These are phyloP conservation scores for Podaxis pistillaris DNA, from an alignment of 768 basidiomycete species.

Conservation along the genomic window DNA sequence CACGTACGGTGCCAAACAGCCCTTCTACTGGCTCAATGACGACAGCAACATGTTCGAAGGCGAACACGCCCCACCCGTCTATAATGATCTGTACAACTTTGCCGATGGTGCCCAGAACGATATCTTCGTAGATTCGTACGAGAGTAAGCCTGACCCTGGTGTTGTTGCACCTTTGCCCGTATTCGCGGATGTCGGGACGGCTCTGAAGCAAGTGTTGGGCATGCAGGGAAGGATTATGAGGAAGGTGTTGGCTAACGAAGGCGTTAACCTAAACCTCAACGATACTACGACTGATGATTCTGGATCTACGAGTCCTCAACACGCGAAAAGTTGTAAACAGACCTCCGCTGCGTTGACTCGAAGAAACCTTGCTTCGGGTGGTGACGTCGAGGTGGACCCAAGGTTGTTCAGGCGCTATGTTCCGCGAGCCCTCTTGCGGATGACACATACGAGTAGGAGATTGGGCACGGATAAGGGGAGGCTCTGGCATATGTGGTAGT, in stretches of 20 bases:
- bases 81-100: conserved; percentile 72
- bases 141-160: conserved; percentile 40
- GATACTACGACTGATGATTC: neutral
- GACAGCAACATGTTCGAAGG: conserved; percentile 71
- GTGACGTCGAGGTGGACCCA: neutral
- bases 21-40: conserved; percentile 67
- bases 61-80: conserved; percentile 57
- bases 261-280: neutral
- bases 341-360: neutral
- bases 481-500: conserved; percentile 14
- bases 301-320: neutral
- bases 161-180: conserved; percentile 38
- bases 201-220: neutral
- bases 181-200: conserved; percentile 21
- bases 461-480: conserved; percentile 2
- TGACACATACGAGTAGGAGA: conserved; percentile 7
- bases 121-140: conserved; percentile 64
- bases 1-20: conserved; percentile 70
- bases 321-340: neutral
- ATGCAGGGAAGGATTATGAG: neutral
- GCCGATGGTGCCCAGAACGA: conserved; percentile 69
- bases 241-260: neutral
- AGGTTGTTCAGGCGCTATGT: conserved; percentile 13
- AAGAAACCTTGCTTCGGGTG: neutral
- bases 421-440: conserved; percentile 2